Evolutionary conservation across 257 asterid species (phyloP).

Genomic region (Nicotiana paniculata): DNA sequence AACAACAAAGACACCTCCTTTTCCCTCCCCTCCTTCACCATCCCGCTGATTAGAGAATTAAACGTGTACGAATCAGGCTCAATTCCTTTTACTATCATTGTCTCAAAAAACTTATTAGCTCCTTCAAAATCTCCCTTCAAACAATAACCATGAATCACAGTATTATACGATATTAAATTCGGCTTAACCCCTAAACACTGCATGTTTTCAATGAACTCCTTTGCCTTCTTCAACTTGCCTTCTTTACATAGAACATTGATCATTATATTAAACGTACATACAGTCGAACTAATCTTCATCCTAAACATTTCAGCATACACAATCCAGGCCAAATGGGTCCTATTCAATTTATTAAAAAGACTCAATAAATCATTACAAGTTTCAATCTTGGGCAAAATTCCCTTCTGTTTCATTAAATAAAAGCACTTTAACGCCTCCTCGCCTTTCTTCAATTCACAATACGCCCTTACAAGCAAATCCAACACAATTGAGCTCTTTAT

Average conservation of each 20-base stretch:
- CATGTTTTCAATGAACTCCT: constrained; percentile 34
- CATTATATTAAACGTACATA: constrained; percentile 42
- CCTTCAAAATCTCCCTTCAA: constrained; percentile 29
- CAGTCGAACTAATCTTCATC: constrained; percentile 30
- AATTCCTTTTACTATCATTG: constrained; percentile 29
- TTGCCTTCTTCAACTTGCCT: constrained; percentile 46
- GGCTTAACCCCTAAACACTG: constrained; percentile 43
- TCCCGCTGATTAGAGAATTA: constrained; percentile 32
- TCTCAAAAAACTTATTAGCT: constrained; percentile 28
- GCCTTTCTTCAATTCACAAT: constrained; percentile 42
- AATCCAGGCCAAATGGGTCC: constrained; percentile 26
- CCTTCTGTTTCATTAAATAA: constrained; percentile 32
- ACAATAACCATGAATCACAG: constrained; percentile 38
- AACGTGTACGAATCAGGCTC: constrained; percentile 45
- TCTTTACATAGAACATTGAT: constrained; percentile 48
- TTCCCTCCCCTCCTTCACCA: constrained; percentile 32
- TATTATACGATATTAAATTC: constrained; percentile 41
- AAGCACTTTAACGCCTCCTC: constrained; percentile 37
- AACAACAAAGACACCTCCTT: constrained; percentile 38
- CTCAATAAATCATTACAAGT: constrained; percentile 47
- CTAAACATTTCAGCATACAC: constrained; percentile 41
- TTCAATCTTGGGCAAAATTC: constrained; percentile 33
- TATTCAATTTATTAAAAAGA: constrained; percentile 30
- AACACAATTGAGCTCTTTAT: constrained; percentile 37
- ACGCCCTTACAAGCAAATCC: constrained; percentile 44